phyloP scores from a whole-genome alignment of 805 yeast species.

The Metschnikowia orientalis region DNA sequence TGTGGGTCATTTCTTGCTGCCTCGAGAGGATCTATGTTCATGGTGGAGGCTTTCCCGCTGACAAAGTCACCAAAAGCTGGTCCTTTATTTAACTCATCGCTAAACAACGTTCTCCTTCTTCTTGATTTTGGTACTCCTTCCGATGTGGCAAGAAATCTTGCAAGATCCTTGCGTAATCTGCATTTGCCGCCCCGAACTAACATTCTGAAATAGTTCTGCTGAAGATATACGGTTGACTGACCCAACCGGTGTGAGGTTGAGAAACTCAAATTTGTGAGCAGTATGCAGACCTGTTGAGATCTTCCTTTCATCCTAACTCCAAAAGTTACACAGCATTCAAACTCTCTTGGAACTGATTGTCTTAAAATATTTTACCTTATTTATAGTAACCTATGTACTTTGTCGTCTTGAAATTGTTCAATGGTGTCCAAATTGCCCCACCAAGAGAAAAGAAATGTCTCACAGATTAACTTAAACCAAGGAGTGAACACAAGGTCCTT shows the following conservation, averaged over 20 bases:
- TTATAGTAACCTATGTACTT: constrained; percentile 47
- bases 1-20: constrained; percentile 64
- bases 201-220: no score
- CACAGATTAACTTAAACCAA: constrained; percentile 96
- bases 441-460: constrained; percentile 87
- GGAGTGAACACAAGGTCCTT: constrained; percentile 77
- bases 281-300: no score
- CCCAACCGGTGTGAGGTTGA: no score
- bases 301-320: constrained; percentile 3
- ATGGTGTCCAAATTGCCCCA: constrained; percentile 73
- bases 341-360: neutral
- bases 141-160: constrained; percentile 13
- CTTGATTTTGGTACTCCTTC: constrained; percentile 24
- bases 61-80: constrained; percentile 93
- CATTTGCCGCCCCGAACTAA: no score
- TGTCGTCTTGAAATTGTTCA: constrained; percentile 43
- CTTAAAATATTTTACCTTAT: neutral
- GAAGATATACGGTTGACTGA: no score
- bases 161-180: no score
- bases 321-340: neutral
- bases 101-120: constrained; percentile 55
- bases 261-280: no score
- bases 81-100: constrained; percentile 71
- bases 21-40: constrained; percentile 70
- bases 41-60: constrained; percentile 69